These are phyloP conservation scores for Sporisorium exsertum DNA, from an alignment of 1,284 basidiomycete genomes.

Conservation along the genomic window DNA sequence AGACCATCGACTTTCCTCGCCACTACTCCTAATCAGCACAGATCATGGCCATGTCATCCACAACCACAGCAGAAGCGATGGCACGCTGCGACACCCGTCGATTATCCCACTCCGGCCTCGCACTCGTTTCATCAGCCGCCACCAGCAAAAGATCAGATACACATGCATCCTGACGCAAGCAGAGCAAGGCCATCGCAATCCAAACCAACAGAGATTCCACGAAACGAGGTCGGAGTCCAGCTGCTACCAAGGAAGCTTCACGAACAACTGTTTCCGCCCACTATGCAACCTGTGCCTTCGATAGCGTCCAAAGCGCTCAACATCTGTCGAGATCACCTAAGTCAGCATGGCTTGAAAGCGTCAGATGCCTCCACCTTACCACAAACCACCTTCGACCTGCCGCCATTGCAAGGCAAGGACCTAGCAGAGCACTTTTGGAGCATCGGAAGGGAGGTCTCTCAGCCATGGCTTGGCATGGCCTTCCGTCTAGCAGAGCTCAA, in stretches of 20 bases:
- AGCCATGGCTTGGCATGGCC: slow-evolving; percentile 85
- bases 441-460: slow-evolving; percentile 79
- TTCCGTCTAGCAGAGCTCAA: slow-evolving; percentile 74
- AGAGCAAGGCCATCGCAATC: neutral
- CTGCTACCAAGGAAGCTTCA: slow-evolving; percentile 85
- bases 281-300: slow-evolving; percentile 75
- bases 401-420: slow-evolving; percentile 82
- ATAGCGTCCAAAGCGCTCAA: slow-evolving; percentile 77
- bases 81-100: slow-evolving; percentile 34
- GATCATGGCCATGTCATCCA: neutral
- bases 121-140: slow-evolving; percentile 10
- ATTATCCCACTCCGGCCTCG: slow-evolving; percentile 15
- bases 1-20: neutral
- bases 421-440: slow-evolving; percentile 90
- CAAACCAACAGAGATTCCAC: slow-evolving; percentile 18
- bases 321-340: slow-evolving; percentile 83
- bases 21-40: neutral
- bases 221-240: slow-evolving; percentile 92
- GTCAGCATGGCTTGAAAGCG: slow-evolving; percentile 82
- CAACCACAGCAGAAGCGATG: slow-evolving; percentile 30
- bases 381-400: slow-evolving; percentile 83
- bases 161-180: neutral
- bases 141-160: neutral
- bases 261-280: slow-evolving; percentile 80
- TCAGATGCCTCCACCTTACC: slow-evolving; percentile 83